Evolutionary conservation across 1,139 yeast species (phyloP), one percentile per base, ranked within the genome.

Genomic region (Debaryomyces fabryi): DNA sequence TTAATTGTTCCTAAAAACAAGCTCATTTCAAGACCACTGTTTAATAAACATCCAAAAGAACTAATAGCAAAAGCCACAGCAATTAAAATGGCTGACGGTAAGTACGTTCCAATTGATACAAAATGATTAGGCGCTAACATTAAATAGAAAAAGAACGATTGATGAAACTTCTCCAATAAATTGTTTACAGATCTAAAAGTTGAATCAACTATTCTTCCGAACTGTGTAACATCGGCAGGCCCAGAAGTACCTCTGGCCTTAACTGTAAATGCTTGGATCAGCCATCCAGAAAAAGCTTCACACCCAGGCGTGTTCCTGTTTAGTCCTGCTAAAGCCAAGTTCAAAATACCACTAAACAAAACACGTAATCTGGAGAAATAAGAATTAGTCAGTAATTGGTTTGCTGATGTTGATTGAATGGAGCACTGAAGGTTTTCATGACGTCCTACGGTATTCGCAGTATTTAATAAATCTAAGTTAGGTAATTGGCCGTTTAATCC

Each of bases 401-500:
- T 71, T 32, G 65, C 65, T 3, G 81, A 71, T 3, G 85, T 72
- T 1, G 82, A 79, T 57, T 91, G 96, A 35, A 92, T 68, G 12
- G 88, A 79, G 4, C 86, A 80, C 46, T 78, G 78, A 56, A 92
- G 76, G 20, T 85, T 85, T 65, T 92, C 97, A 56, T 88, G 91
- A 52, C 80, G 80, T 2, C 88, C 79, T 34, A 90, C 78, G 47
- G 81, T 72, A 16, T 85, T 83, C 3, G 91, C 96, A 13, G 93
- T 81, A 61, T 95, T 93, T 42, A 93, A 72, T 51, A 93, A 72
- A 68, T 95, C 99, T 60, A 95, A 75, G 64, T 95, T 95, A 12
- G 99, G 99, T 55, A 92, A 75, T 67, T 91, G 97, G 9, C 99
- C 99, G 63, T 95, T 93, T 50, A 92, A 76, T 0, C 99, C 99